Evolutionary conservation across 352 stramenopile species (phyloP), one percentile per base, ranked within the genome.

Genomic region (Albugo candida): DNA sequence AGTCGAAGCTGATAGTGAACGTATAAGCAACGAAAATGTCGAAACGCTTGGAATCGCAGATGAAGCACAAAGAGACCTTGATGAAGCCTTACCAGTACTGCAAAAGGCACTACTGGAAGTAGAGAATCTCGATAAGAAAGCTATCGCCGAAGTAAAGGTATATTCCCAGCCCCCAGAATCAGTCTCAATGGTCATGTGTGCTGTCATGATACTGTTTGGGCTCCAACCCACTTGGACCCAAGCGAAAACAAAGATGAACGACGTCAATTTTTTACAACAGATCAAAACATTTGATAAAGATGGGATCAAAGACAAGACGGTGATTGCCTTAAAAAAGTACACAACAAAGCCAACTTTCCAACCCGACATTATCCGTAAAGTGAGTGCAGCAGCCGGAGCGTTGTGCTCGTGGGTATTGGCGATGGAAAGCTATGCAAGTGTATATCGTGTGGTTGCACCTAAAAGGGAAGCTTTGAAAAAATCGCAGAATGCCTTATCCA

Each of bases 281-380:
- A 91, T 97, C 48, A 97, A 97, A 51, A 80, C 63, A 11, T 97
- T 95, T 48, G 92, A 97, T 67, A 97, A 97, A 52, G 91, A 97
- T 51, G 92, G 89, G 24, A 93, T 97, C 24, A 80, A 72, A 12
- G 82, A 88, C 50, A 94, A 94, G 49, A 91, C 86, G 0, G 83
- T 97, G 17, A 87, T 79, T 14, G 95, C 94, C 49, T 63, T 97
- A 12, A 95, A 96, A 51, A 96, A 96, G 59, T 97, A 92, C 63
- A 94, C 75, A 11, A 77, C 71, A 2, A 88, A 88, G 44, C 72
- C 74, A 21, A 66, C 55, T 5, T 88, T 91, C 54, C 82, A 94
- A 41, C 44, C 84, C 0, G 81, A 95, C 38, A 86, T 94, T 20
- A 81, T 88, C 11, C 73, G 81, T 10, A 95, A 97, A 41, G 72